Evolutionary conservation across 495 filamentous ascomycete species (phyloP), one percentile per base, ranked within the genome.

Genomic region (Podospora bellae-mahoneyi): DNA sequence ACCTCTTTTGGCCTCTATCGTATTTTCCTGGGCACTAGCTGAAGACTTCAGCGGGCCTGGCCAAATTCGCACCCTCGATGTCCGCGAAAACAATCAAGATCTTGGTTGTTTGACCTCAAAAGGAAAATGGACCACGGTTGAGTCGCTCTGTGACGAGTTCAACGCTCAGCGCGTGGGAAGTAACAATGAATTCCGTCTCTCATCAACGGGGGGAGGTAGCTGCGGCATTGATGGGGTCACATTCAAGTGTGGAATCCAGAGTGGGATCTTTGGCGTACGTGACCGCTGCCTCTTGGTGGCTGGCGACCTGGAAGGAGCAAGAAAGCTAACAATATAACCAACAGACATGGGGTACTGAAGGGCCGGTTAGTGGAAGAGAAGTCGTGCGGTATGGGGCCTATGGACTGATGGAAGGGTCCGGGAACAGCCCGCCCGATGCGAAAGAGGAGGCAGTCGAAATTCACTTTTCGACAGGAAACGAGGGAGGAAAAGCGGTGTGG

Each of bases 61-160:
- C n/a, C 66, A 68, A 23, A 44, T 71, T 15, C 69, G 69, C 23
- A 68, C 69, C 16, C 57, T 71, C n/a, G 62, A 68, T 32, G 64
- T 65, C 59, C 23, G 59, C 34, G 9, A 3, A 7, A 53, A 30
- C 59, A 44, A 71, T 48, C 56, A 62, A 9, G 66, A 71, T 20
- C 62, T 71, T 5, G 69, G 69, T 27, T 71, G 69, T 60, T 32
- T 71, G 15, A 71, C 69, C 32, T 39, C 57, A 28, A 13, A 15
- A 4, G 69, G 69, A 13, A 48, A 64, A 20, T 71, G 66, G 69
- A 71, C 69, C 9, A 48, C 39, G n/a, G 34, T 69, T 60, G 67
- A 69, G 54, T n/a, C 63, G 5, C 59, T 23, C 1, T 71, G 69
- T 60, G 69, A 64, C 27, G 18, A 26, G n/a, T 71, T 71, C 13